Base-by-base conservation (phyloP, 768 basidiomycete species). In the Sutorius australiensis region DNA sequence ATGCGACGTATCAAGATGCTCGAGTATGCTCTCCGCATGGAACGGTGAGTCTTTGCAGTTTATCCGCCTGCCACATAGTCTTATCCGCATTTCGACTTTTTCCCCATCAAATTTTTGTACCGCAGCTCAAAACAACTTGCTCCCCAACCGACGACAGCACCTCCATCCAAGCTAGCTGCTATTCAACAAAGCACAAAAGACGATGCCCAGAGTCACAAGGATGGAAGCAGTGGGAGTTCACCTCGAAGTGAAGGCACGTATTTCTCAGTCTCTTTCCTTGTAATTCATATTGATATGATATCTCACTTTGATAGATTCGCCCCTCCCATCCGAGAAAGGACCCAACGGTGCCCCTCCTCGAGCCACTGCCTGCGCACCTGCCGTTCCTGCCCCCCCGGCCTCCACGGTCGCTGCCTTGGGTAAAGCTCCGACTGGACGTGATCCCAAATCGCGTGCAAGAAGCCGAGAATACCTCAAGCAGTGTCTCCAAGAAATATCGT, bases 1-100 rank as follows among this genome's bases (percentile, higher is more conserved):
- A 87, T 95, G 81, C 84, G 95, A 56, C 84, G 97, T 54, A 97
- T 98, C 61, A 97, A 97, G 82, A 97, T 99, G 95, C 83, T 99
- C 47, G 97, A 99, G 73, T 98, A 93, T 72, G 97, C 95, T 37
- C 77, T 99, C 44, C 85, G 93, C 43, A 86, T 95, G 77, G 97
- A 99, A 75, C 85, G 97, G 95, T 97, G 57, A 64, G 82, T 77
- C 33, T 36, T 55, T 6, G 19, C 43, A 53, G 49, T 51, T 50
- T 54, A 21, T 19, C 21, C 38, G 19, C 17, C 19, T 10, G n/a
- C 46, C 46, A 49, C 53, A 33, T 43, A 53, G 33, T 37, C 52
- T 51, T 27, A 14, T 51, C 38, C 31, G 55, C 24, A 16, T 37
- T 49, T 56, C 24, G 40, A 40, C 43, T 41, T 50, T 67, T 77